These are phyloP conservation scores for Curvularia sp. DNA, from an alignment of 2,329 filamentous ascomycete species.

Conservation along the genomic window DNA sequence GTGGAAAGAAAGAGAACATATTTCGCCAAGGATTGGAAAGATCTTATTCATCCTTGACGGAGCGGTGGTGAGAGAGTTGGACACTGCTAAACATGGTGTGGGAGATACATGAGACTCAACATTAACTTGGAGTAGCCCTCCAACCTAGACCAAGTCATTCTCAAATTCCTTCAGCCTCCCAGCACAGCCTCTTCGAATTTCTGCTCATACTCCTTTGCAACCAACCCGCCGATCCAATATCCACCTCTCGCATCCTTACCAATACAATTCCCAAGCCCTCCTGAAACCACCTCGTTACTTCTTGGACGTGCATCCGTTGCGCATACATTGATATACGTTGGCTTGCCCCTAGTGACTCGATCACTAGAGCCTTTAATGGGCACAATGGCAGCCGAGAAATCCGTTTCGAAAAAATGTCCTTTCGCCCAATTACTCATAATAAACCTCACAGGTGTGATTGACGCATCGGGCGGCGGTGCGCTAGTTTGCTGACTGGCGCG, in stretches of 20 bases:
- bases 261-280: constrained; percentile 18
- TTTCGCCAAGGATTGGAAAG: not conserved
- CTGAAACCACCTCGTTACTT: constrained; percentile 10
- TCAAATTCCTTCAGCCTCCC: not conserved
- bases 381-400: constrained; percentile 26
- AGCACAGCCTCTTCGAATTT: constrained; percentile 10
- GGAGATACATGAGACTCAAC: not conserved
- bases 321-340: constrained; percentile 2
- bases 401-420: constrained; percentile 24
- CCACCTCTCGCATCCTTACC: constrained; percentile 31
- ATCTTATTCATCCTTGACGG: constrained; percentile 1
- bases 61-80: not conserved
- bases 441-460: constrained; percentile 12
- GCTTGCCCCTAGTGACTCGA: constrained; percentile 1
- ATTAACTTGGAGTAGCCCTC: no score
- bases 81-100: not conserved
- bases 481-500: not conserved
- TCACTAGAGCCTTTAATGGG: no score
- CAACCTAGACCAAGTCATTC: no score
- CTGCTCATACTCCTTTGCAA: constrained; percentile 4
- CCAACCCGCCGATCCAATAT: constrained; percentile 25
- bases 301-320: constrained; percentile 4
- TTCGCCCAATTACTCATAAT: constrained; percentile 28
- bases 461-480: not conserved
- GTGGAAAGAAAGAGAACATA: not conserved